A percentile compares a stretch with the other conserved stretches of the same genome.
Evolutionary conservation across 805 yeast genomes (phyloP).

Genomic region (Sugiyamaella americana): DNA sequence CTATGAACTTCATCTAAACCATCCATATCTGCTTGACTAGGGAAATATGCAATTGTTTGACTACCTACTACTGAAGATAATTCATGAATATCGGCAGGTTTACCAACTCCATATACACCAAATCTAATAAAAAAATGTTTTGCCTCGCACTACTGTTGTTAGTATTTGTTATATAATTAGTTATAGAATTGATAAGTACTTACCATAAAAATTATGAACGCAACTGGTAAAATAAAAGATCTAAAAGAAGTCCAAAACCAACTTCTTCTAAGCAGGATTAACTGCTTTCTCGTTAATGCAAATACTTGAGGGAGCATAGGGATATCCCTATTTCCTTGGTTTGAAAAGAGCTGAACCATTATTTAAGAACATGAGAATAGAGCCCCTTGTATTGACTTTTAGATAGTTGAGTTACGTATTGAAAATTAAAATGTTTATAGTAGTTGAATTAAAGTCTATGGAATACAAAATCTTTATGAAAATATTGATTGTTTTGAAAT

Average conservation of each 20-base stretch:
- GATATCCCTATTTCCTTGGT: not conserved
- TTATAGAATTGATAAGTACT: constrained; percentile 9
- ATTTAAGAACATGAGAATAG: too few relatives aligned
- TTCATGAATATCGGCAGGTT: constrained; percentile 23
- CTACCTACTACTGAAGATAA: constrained; percentile 25
- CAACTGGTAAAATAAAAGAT: constrained; percentile 29
- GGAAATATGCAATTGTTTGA: constrained; percentile 25
- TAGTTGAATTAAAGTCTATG: too few relatives aligned
- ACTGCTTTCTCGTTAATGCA: constrained; percentile 6
- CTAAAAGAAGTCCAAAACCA: constrained; percentile 32
- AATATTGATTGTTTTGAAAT: too few relatives aligned
- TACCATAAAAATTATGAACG: constrained; percentile 31
- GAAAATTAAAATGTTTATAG: too few relatives aligned
- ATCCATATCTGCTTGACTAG: constrained; percentile 14
- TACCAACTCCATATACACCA: constrained; percentile 30
- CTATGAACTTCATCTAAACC: constrained; percentile 25
- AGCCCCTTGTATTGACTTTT: too few relatives aligned
- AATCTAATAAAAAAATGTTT: constrained; percentile 29
- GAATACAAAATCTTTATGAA: too few relatives aligned
- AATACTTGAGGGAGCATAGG: not conserved
- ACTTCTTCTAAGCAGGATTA: constrained; percentile 17
- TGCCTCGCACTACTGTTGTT: constrained; percentile 27
- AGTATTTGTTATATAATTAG: not conserved
- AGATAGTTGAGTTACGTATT: too few relatives aligned
- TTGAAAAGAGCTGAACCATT: not conserved